Evolutionary conservation across 2,329 filamentous ascomycete genomes (phyloP), one percentile per base, ranked within the genome.

Genomic region (Aureobasidium uvarum): DNA sequence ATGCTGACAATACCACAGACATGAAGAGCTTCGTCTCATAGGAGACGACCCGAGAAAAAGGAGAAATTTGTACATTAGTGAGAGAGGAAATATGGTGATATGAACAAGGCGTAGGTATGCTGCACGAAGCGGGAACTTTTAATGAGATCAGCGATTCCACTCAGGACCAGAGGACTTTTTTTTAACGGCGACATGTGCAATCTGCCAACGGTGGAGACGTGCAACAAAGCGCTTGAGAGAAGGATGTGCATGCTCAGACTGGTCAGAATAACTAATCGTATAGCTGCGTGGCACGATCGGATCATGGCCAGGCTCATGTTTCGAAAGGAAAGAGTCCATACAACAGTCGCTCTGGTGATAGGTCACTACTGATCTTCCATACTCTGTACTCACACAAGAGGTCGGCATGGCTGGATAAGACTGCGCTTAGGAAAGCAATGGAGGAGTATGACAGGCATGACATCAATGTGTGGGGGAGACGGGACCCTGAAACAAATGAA

Each of bases 11-110:
- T 13, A 51, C 55, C 56, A 51, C 67, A 85, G 90, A 90, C 75
- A 85, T 97, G 79, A 95, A 94, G 86, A 81, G 80, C 69, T 97
- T 98, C 75, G 83, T 97, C 70, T 89, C 90, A 76, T 81, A 79
- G 71, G 43, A 13, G 11, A 46, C n/a, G 23, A 7, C 13, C 23
- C 1, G 31, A 18, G 31, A 25, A 31, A 46, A 25, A 38, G 10
- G 14, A 13, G 8, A 38, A 50, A 25, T 36, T 25, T 51, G 46
- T 62, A 51, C 31, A 62, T 50, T 48, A 62, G 25, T 31, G 43
- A 39, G n/a, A 48, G 13, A 39, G n/a, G 41, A 25, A 36, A 28
- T 20, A 33, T n/a, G 28, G 13, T 20, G 38, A 28, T 56, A 33
- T n/a, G 56, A 28, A 36, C 18, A 33, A 2, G 55, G 45, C 31